Percentiles rank a stretch among this genome's conserved stretches.
These are phyloP conservation scores for Ogataea trehalophila DNA, from an alignment of 805 yeast genomes.

Conservation along the genomic window DNA sequence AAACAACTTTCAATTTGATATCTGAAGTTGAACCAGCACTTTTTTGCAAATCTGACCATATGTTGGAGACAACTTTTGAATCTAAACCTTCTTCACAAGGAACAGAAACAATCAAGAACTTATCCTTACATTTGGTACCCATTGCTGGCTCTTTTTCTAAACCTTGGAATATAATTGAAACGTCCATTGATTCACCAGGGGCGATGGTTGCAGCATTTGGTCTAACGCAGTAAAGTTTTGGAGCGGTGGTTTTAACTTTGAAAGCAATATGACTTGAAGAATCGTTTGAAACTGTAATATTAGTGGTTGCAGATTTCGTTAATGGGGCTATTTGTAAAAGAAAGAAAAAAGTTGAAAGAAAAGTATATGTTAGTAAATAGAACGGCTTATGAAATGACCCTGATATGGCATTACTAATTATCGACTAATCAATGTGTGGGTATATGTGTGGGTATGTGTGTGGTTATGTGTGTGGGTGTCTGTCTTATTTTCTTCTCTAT, in stretches of 20 bases:
- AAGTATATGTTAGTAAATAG: not conserved
- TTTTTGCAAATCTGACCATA: constrained; percentile 74
- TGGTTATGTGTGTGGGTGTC: not conserved
- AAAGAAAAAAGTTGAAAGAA: not conserved
- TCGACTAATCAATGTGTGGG: not conserved
- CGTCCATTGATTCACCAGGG: constrained; percentile 69
- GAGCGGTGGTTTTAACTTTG: constrained; percentile 98
- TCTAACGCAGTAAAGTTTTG: constrained; percentile 89
- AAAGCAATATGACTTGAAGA: constrained; percentile 61
- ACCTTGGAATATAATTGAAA: constrained; percentile 84
- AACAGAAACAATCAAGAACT: constrained; percentile 82
- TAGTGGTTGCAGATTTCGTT: constrained; percentile 64
- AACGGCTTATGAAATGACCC: not conserved
- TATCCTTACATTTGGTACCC: constrained; percentile 81
- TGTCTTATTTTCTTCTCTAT: too few species aligned
- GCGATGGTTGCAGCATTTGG: constrained; percentile 83
- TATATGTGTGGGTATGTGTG: not conserved
- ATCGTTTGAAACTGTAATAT: constrained; percentile 53
- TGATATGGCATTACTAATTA: not conserved
- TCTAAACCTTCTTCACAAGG: constrained; percentile 62
- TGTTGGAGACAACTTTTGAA: constrained; percentile 53
- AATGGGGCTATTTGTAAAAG: constrained; percentile 56
- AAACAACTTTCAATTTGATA: constrained; percentile 29
- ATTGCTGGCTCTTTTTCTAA: constrained; percentile 67
- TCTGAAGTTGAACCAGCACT: constrained; percentile 32